These are phyloP conservation scores for Colletotrichum melonis DNA, from an alignment of 2,329 filamentous ascomycete genomes.

Conservation along the genomic window DNA sequence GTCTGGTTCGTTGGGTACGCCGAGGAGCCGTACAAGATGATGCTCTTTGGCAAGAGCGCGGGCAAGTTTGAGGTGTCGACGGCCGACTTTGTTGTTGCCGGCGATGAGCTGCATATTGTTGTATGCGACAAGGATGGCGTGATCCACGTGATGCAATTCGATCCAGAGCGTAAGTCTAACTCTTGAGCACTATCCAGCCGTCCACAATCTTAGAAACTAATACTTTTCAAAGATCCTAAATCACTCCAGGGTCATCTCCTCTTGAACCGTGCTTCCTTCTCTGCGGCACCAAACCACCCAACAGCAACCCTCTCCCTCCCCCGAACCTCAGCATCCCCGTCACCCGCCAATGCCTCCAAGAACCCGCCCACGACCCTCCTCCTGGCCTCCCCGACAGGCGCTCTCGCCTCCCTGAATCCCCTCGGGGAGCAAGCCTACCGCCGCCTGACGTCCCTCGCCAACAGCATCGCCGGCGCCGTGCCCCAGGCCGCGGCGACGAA, in stretches of 20 bases:
- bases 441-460: conserved; percentile 82
- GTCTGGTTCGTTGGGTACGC: conserved; percentile 97
- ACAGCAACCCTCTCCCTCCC: conserved; percentile 82
- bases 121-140: conserved; percentile 87
- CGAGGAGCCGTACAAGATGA: conserved; percentile 96
- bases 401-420: conserved; percentile 80
- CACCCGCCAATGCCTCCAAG: conserved; percentile 41
- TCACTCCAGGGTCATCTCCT: conserved; percentile 90
- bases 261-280: conserved; percentile 88
- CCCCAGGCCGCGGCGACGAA: conserved; percentile 85
- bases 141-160: conserved; percentile 90
- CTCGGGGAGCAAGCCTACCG: conserved; percentile 85
- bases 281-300: conserved; percentile 81
- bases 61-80: conserved; percentile 82
- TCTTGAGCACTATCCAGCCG: background rate
- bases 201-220: conserved; percentile 39
- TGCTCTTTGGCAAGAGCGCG: conserved; percentile 88
- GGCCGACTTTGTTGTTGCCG: conserved; percentile 90
- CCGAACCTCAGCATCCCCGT: conserved; percentile 56
- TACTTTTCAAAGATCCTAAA: conserved; percentile 77
- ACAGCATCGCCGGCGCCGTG: conserved; percentile 81
- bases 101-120: conserved; percentile 83
- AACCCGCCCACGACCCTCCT: conserved; percentile 64
- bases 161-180: conserved; percentile 82
- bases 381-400: conserved; percentile 79